Conservation (phyloP, 2,329 filamentous ascomycete species). For the Proliferodiscus dingleyae region DNA sequence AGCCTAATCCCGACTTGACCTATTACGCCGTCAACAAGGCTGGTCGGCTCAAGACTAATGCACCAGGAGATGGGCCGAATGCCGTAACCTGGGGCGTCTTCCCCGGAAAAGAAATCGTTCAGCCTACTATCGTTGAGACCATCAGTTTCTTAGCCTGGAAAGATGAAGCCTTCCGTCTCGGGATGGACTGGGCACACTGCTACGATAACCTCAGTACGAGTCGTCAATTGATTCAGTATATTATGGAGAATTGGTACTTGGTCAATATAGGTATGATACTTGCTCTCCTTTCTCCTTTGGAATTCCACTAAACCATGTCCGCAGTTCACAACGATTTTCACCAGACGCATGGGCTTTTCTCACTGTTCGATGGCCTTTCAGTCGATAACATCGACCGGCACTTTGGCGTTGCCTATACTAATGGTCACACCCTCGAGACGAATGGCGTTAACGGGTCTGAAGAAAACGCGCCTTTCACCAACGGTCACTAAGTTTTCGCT, state of each 20-base stretch:
- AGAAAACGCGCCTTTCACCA: slow-evolving; percentile 19
- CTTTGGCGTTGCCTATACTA: slow-evolving; percentile 19
- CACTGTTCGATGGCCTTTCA: slow-evolving; percentile 73
- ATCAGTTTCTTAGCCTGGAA: slow-evolving; percentile 98
- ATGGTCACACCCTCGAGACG: slow-evolving; percentile 10
- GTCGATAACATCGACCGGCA: slow-evolving; percentile 58
- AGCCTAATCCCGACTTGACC: slow-evolving; percentile 74
- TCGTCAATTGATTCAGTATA: slow-evolving; percentile 69
- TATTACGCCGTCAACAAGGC: slow-evolving; percentile 90
- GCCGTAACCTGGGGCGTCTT: slow-evolving; percentile 99
- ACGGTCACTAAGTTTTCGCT: slow-evolving; percentile 14
- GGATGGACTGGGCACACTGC: slow-evolving; percentile 90
- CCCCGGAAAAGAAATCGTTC: slow-evolving; percentile 98
- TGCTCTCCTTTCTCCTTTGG: background rate
- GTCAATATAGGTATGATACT: slow-evolving; percentile 87
- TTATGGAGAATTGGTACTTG: slow-evolving; percentile 90
- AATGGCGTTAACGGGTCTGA: slow-evolving; percentile 14
- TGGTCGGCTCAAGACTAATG: slow-evolving; percentile 79
- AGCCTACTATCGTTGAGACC: slow-evolving; percentile 98
- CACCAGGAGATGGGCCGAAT: slow-evolving; percentile 81
- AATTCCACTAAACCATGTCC: slow-evolving; percentile 13
- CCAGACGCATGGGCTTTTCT: slow-evolving; percentile 73
- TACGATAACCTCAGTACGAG: slow-evolving; percentile 73
- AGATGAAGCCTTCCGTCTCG: slow-evolving; percentile 91
- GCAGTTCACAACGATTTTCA: slow-evolving; percentile 98